phyloP scores from a whole-genome alignment of 495 filamentous ascomycete species.

The Viridothelium virens region DNA sequence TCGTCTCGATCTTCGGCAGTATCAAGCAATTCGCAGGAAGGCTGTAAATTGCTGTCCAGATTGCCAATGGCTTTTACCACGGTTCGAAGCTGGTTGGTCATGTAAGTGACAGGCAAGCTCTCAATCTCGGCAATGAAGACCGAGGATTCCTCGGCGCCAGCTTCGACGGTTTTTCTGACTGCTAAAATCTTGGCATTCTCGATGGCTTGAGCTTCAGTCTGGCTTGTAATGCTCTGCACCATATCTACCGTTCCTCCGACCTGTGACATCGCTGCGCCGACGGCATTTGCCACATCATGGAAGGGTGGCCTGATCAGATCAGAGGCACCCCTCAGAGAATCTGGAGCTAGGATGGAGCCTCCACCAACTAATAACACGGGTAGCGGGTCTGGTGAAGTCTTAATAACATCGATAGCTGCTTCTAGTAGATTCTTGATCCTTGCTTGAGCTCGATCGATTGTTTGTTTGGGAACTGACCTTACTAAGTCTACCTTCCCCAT shows the following conservation, averaged over 20 bases:
- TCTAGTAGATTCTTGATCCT: slow-evolving; percentile 29
- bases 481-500: slow-evolving; percentile 35
- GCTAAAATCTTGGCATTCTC: slow-evolving; percentile 37
- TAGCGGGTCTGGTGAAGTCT: slow-evolving; percentile 42
- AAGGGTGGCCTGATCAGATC: slow-evolving; percentile 27
- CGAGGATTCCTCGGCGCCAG: slow-evolving; percentile 39
- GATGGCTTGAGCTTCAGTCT: slow-evolving; percentile 32
- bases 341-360: slow-evolving; percentile 28
- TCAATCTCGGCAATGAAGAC: slow-evolving; percentile 42
- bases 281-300: slow-evolving; percentile 46
- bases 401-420: slow-evolving; percentile 44
- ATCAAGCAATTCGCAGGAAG: not conserved
- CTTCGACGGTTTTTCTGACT: slow-evolving; percentile 37
- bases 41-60: slow-evolving; percentile 12
- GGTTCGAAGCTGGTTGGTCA: slow-evolving; percentile 31
- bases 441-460: slow-evolving; percentile 20
- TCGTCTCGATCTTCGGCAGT: slow-evolving; percentile 13
- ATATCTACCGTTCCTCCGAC: slow-evolving; percentile 45
- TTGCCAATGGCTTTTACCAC: slow-evolving; percentile 18
- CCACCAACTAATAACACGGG: slow-evolving; percentile 42
- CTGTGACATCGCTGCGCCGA: slow-evolving; percentile 52
- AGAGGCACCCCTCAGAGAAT: slow-evolving; percentile 23
- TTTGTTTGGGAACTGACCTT: slow-evolving; percentile 21
- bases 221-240: slow-evolving; percentile 36
- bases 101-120: slow-evolving; percentile 39